Evolutionary conservation across 1,284 basidiomycete species (phyloP).

Genomic region (Rugosomyces carneus): DNA sequence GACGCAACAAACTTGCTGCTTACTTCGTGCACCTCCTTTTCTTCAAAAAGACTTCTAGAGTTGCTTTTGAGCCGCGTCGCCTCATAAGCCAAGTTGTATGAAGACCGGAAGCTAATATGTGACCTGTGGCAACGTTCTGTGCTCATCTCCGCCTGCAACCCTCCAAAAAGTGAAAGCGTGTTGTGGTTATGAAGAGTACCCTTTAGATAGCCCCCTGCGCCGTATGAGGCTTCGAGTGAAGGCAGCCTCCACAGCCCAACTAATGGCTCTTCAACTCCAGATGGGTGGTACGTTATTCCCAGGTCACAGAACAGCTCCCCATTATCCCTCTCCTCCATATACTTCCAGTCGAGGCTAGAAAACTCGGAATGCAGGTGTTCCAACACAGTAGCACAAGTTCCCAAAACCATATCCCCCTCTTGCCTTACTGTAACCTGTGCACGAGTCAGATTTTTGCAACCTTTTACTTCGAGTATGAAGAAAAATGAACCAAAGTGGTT

Average conservation of each 20-base stretch:
- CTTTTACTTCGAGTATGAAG: constrained; percentile 14
- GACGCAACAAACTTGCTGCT: background rate
- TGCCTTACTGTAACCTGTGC: background rate
- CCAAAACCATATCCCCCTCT: background rate
- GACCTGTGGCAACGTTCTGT: background rate
- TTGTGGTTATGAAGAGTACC: constrained; percentile 13
- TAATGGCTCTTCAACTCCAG: background rate
- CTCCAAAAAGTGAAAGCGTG: constrained; percentile 11
- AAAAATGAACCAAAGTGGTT: constrained; percentile 15
- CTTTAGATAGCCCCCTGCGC: constrained; percentile 6
- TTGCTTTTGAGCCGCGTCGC: constrained; percentile 9
- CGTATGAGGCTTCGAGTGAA: constrained; percentile 13
- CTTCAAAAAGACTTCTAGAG: constrained; percentile 6
- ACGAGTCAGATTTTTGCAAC: constrained; percentile 8
- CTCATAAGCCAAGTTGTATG: constrained; percentile 14
- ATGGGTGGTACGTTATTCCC: constrained; percentile 10
- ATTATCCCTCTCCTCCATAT: constrained; percentile 9
- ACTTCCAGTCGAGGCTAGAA: constrained; percentile 8
- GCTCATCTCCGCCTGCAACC: constrained; percentile 9
- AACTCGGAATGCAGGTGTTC: constrained; percentile 5
- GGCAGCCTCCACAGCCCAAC: constrained; percentile 14
- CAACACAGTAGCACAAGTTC: background rate
- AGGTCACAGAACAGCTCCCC: constrained; percentile 9
- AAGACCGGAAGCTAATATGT: constrained; percentile 7
- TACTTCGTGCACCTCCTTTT: constrained; percentile 8